Evolutionary conservation across 306 rosid species (phyloP).

Genomic region (Castanea mollissima): DNA sequence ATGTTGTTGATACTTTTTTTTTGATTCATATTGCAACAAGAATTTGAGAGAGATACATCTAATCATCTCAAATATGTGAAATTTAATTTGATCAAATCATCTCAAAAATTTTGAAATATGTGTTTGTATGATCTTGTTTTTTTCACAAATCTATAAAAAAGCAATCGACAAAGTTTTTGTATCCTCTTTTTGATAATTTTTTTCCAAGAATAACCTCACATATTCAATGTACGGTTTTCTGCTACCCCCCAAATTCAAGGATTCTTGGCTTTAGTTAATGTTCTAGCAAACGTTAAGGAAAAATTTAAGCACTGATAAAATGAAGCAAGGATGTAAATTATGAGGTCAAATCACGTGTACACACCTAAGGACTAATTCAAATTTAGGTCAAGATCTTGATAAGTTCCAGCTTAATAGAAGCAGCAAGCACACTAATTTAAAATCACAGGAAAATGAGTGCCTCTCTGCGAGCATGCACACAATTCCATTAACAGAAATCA

Average conservation of each 20-base stretch:
- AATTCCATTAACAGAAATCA: not conserved
- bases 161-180: not conserved
- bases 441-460: not conserved
- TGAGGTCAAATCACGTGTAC: not conserved
- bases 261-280: not conserved
- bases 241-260: not conserved
- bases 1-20: too few species aligned
- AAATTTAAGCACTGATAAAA: not conserved
- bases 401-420: not conserved
- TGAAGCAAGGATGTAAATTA: not conserved
- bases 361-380: not conserved
- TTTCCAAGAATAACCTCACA: not conserved
- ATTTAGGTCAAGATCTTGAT: not conserved
- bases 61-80: too few species aligned
- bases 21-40: not conserved
- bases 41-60: too few species aligned
- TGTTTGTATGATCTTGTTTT: not conserved
- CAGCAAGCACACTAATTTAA: not conserved
- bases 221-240: not conserved
- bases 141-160: not conserved
- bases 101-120: not conserved
- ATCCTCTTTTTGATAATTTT: not conserved
- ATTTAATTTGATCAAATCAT: too few species aligned
- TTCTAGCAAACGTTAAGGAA: too few species aligned
- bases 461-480: too few species aligned